phyloP scores from a whole-genome alignment of 2,329 filamentous ascomycete genomes.

The Paecilomyces sp. region DNA sequence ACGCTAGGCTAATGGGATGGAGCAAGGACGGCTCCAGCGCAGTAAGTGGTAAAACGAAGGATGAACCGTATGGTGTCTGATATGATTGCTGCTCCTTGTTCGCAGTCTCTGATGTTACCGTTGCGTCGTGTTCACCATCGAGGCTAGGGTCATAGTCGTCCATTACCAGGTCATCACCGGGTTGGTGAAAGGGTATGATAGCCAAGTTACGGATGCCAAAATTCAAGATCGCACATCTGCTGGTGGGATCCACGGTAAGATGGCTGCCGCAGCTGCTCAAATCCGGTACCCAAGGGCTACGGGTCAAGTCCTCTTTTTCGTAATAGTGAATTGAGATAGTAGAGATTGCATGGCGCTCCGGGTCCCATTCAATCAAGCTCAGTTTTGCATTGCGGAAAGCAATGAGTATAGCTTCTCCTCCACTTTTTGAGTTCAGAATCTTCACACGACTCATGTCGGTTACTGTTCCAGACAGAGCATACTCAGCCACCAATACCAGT shows the following conservation, averaged over 20 bases:
- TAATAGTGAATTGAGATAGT: slow-evolving; percentile 97
- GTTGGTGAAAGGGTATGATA: slow-evolving; percentile 84
- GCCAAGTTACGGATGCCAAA: slow-evolving; percentile 85
- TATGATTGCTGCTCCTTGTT: slow-evolving; percentile 28
- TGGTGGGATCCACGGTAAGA: slow-evolving; percentile 81
- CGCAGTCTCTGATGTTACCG: slow-evolving; percentile 17
- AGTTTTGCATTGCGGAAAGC: slow-evolving; percentile 88
- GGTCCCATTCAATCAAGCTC: slow-evolving; percentile 90
- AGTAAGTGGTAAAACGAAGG: slow-evolving; percentile 87
- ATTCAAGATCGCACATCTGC: slow-evolving; percentile 87
- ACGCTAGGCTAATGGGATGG: slow-evolving; percentile 84
- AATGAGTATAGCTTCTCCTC: slow-evolving; percentile 75
- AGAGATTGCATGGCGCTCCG: slow-evolving; percentile 66
- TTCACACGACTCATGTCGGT: slow-evolving; percentile 76
- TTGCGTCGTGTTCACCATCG: slow-evolving; percentile 52
- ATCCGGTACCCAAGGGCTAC: slow-evolving; percentile 72
- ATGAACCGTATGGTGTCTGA: slow-evolving; percentile 71
- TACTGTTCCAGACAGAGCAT: slow-evolving; percentile 73
- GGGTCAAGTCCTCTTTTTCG: slow-evolving; percentile 82
- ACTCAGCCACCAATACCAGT: slow-evolving; percentile 78
- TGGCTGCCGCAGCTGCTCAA: slow-evolving; percentile 71
- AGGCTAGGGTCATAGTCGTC: slow-evolving; percentile 82
- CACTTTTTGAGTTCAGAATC: slow-evolving; percentile 63
- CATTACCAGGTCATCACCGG: slow-evolving; percentile 81
- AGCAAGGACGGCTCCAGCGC: slow-evolving; percentile 80